phyloP scores from a whole-genome alignment of 495 filamentous ascomycete species.

The Thozetella sp. region DNA sequence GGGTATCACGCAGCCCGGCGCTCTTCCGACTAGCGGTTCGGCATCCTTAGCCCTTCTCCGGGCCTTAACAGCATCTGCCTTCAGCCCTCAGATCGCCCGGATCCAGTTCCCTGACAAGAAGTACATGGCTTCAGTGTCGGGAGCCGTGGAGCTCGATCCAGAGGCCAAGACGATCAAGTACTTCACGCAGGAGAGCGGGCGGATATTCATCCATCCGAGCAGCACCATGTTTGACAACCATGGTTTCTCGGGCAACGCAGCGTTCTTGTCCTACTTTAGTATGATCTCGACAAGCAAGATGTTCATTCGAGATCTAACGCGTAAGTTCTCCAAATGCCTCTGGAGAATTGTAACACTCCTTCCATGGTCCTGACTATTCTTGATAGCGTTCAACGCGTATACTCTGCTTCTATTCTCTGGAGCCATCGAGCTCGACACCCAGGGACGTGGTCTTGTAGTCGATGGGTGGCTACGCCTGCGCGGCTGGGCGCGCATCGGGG shows the following conservation, averaged over 20 bases:
- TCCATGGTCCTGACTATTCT: constrained; percentile 2
- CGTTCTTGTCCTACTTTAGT: constrained; percentile 82
- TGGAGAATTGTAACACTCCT: too few relatives aligned
- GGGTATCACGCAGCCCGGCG: constrained; percentile 64
- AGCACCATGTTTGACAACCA: constrained; percentile 85
- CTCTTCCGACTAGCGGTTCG: constrained; percentile 39
- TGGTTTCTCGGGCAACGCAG: constrained; percentile 64
- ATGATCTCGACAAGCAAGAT: constrained; percentile 91
- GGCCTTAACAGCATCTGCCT: constrained; percentile 86
- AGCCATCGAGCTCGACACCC: constrained; percentile 79
- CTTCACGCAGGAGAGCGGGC: constrained; percentile 81
- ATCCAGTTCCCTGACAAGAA: constrained; percentile 95
- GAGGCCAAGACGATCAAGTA: constrained; percentile 91
- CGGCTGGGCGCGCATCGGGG: constrained; percentile 94
- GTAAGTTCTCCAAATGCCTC: constrained; percentile 47
- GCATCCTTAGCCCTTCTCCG: constrained; percentile 66
- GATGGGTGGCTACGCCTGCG: constrained; percentile 91
- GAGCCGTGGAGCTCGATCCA: constrained; percentile 88
- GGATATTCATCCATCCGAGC: constrained; percentile 90
- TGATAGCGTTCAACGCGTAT: constrained; percentile 83
- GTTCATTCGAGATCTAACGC: constrained; percentile 87
- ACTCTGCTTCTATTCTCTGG: constrained; percentile 90
- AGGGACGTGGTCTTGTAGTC: constrained; percentile 84
- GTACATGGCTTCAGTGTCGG: constrained; percentile 80
- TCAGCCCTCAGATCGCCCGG: constrained; percentile 87